Base-by-base conservation (phyloP, 2,329 filamentous ascomycete species). In the Fusarium sp. region DNA sequence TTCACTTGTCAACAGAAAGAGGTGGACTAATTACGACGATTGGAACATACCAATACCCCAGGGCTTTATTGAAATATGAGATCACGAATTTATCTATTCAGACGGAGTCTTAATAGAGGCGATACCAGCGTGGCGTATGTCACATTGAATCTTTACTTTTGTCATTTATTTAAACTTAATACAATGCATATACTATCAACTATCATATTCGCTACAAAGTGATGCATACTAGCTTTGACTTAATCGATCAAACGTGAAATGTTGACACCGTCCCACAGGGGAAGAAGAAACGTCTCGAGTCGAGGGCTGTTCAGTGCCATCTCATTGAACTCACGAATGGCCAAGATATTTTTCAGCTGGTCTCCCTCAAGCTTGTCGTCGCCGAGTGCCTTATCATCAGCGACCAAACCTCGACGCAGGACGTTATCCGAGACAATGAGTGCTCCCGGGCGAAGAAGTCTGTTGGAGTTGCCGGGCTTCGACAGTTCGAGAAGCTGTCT, bases 401-500 rank as follows among this genome's bases (percentile, higher is more conserved):
- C 85, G 6, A 88, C 83, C 15, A 86, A 77, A 9, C 82, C 86
- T 9, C 79, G 77, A 5, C 83, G 83, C 27, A 89, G 80, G 44
- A 86, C 81, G 60, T 89, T 89, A 74, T 89, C 87, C 2, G 84
- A 86, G 16, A 88, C 77, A 63, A 89, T 84, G 59, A 88, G 77
- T 0, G 85, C 86, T 10, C 83, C 85, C 11, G 80, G 75, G 2
- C 83, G 80, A 42, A 89, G 80, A 27, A 89, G 80, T 9, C 85
- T 81, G 16, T 67, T 72, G 5, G 73, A 20, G 8, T 70, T 66
- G 4, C 79, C 80, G 3, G 84, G 80, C 51, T 72, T 73, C 8
- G 85, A 87, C 51, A 77, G 73, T 20, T 77, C 78, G 16, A 88
- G 78, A 56, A 88, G 82, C 30, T 81, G 78, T 22, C 77, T 73